phyloP scores from a whole-genome alignment of 192 early-diverging fungal species.

The Allomyces macrogynus region DNA sequence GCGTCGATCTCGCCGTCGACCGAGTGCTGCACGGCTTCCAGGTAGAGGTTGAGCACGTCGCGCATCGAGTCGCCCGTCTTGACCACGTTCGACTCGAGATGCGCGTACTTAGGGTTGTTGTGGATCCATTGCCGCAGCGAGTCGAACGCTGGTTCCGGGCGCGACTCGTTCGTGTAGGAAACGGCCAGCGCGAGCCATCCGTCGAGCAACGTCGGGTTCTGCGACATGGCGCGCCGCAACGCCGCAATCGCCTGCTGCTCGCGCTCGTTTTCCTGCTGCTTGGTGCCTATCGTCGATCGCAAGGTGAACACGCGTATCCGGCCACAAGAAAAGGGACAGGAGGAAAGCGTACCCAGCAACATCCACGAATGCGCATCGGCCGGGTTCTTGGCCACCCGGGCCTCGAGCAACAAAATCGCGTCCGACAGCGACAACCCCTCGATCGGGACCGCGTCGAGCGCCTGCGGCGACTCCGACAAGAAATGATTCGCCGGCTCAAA shows the following conservation, averaged over 20 bases:
- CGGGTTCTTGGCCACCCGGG: slow-evolving; percentile 57
- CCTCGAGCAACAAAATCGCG: slow-evolving; percentile 77
- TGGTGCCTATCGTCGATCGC: not conserved
- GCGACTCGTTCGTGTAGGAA: slow-evolving; percentile 82
- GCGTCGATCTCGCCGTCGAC: slow-evolving; percentile 57
- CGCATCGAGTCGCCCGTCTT: slow-evolving; percentile 14
- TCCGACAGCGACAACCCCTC: slow-evolving; percentile 50
- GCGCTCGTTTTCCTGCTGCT: slow-evolving; percentile 93
- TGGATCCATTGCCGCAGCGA: slow-evolving; percentile 71
- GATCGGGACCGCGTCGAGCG: slow-evolving; percentile 19
- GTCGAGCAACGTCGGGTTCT: slow-evolving; percentile 54
- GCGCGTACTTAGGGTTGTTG: slow-evolving; percentile 46
- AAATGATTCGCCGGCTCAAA: slow-evolving; percentile 64
- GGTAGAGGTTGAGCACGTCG: slow-evolving; percentile 48
- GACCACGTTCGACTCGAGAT: slow-evolving; percentile 14
- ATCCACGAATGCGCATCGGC: slow-evolving; percentile 66
- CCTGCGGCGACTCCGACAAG: slow-evolving; percentile 16
- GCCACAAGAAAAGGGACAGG: no score
- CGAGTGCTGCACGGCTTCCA: slow-evolving; percentile 50
- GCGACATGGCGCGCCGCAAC: slow-evolving; percentile 49
- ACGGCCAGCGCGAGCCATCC: slow-evolving; percentile 75
- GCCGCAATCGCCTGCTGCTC: slow-evolving; percentile 81
- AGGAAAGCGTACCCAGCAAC: slow-evolving; percentile 52
- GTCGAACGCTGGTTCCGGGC: slow-evolving; percentile 67
- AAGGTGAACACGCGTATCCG: no score